A percentile compares a stretch with the other conserved stretches of the same genome.
Evolutionary conservation across 371 early-diverging fungal species (phyloP).

Genomic region (Zopfochytrium polystomum): DNA sequence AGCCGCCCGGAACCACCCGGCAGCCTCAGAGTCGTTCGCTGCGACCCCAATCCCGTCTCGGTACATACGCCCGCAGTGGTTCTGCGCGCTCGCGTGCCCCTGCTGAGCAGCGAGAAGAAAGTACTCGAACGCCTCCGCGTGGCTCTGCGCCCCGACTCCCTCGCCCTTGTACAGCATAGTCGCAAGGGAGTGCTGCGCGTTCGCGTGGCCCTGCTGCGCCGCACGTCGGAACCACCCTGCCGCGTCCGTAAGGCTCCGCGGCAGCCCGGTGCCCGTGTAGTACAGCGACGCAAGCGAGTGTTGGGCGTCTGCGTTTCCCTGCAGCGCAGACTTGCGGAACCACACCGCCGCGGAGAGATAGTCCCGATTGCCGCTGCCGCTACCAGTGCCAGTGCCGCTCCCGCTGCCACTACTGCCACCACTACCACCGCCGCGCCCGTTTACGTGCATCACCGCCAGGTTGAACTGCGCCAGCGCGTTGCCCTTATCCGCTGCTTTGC

Average conservation of each 20-base stretch:
- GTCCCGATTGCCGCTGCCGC: too few relatives aligned
- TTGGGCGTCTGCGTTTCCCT: not conserved
- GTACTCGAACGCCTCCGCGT: not conserved
- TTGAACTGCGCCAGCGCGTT: not conserved
- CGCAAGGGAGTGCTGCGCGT: not conserved
- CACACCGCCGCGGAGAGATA: slow-evolving; percentile 7
- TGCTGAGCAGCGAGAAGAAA: not conserved
- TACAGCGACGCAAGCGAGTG: not conserved
- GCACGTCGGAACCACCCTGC: not conserved
- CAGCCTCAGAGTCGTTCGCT: not conserved
- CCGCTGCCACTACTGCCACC: too few relatives aligned
- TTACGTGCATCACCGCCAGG: not conserved
- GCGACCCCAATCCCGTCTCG: not conserved
- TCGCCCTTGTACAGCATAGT: not conserved
- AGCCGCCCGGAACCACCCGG: not conserved
- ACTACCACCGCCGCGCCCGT: not conserved
- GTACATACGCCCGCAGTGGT: not conserved
- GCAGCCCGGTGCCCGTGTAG: not conserved
- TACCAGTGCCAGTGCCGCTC: too few relatives aligned
- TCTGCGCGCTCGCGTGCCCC: not conserved
- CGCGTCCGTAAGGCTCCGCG: not conserved
- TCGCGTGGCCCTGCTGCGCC: not conserved
- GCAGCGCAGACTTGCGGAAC: not conserved
- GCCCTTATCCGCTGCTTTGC: not conserved
- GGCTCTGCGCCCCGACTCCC: not conserved